These are phyloP conservation scores for Bonia amplexicaulis DNA, from an alignment of 176 grass and related monocot genomes.

Conservation along the genomic window DNA sequence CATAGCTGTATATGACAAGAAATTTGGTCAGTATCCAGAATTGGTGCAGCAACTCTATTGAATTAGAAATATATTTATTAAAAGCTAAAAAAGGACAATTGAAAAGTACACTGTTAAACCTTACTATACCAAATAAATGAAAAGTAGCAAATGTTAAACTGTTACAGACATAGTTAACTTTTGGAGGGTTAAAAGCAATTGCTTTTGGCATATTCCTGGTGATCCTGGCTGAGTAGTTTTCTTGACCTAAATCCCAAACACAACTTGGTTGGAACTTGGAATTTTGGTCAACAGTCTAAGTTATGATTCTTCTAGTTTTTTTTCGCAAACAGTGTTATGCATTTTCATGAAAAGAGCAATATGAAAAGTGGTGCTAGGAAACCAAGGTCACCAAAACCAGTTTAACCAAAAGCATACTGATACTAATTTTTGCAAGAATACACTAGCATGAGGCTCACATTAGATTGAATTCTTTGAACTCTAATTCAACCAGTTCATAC, in stretches of 20 bases:
- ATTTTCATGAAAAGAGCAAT: not conserved
- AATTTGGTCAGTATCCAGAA: conserved; percentile 11
- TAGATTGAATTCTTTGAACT: conserved; percentile 10
- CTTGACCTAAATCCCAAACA: not conserved
- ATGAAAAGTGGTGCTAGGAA: not conserved
- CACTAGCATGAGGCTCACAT: not conserved
- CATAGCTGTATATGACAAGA: conserved; percentile 61
- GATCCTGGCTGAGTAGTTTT: not conserved
- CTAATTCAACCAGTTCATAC: conserved; percentile 12
- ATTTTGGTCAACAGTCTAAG: not conserved
- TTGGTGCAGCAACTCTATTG: conserved; percentile 6
- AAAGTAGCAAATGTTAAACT: not conserved
- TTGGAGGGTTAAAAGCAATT: not conserved
- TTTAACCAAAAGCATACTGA: not conserved
- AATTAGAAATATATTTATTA: not conserved
- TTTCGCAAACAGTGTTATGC: not conserved
- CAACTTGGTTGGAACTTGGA: not conserved
- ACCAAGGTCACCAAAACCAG: not conserved
- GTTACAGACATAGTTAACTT: not conserved
- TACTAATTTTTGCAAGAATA: conserved; percentile 2
- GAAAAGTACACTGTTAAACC: not conserved
- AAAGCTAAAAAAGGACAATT: not conserved
- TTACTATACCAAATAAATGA: not conserved
- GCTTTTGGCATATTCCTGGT: not conserved
- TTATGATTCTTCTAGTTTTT: not conserved